Base-by-base conservation (phyloP, 805 yeast species). In the Yamadazyma laniorum region DNA sequence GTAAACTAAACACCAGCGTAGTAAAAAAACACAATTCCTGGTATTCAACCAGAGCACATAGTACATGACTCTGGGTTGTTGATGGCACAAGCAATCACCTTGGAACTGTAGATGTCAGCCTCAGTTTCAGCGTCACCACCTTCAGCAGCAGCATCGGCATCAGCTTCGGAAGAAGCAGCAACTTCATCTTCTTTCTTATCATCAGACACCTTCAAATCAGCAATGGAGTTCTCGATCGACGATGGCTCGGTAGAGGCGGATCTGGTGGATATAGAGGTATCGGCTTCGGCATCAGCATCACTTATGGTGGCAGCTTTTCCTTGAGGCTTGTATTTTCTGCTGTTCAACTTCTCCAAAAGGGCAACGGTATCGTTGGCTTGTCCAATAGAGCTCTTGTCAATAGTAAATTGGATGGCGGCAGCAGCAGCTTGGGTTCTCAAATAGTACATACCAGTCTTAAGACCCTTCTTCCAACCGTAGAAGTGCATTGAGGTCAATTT, bases 371-470 rank as follows among this genome's bases (percentile, higher is more conserved):
- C 45, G 37, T 68, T 67, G 28, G 74, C 74, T 39, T 48, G 53
- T 25, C 39, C 60, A 40, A 63, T 70, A 17, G 75, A 59, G 45
- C 55, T 55, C 40, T 73, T 67, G 51, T 74, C 77, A 32, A 74
- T 72, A 17, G 77, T 67, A 64, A 89, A 91, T 70, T 91, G 95
- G 58, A 93, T 93, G 33, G 99, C 97, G 35, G 95, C 85, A 29
- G 96, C 79, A 15, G 99, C 99, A 44, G 98, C 96, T 74, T 87
- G 95, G 8, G 98, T 91, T 67, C 98, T 82, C 63, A 93, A 72
- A 67, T 93, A 93, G 74, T 93, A 93, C 95, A 93, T 91, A 56
- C 99, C 99, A 4, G 99, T 93, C 76, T 93, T 93, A 60, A 93
- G 77, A 44, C 99, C 99, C 72, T 85, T 88, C 72, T 86, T 85